Base-by-base conservation (phyloP, 768 basidiomycete species). In the Hypsizygus marmoreus region DNA sequence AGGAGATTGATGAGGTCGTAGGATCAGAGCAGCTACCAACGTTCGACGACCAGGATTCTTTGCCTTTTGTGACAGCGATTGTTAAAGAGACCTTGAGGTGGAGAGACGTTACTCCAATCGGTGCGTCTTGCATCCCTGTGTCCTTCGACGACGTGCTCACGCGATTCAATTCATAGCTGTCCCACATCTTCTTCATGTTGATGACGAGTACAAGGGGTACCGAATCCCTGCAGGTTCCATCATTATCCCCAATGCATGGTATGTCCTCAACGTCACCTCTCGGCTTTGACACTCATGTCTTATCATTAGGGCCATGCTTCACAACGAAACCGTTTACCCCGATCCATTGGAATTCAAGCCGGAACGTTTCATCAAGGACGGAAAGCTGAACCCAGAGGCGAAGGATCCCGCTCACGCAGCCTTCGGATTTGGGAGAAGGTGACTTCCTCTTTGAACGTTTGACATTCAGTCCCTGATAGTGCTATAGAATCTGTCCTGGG, bases 181-280 rank as follows among this genome's bases (percentile, higher is more conserved):
- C 10, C 60, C 64, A 0, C 64, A 61, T 20, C 48, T 56, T 13
- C 55, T 54, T 2, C 50, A 55, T 5, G 40, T 31, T 0, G 61
- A 64, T 6, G 61, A 63, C 17, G 49, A 54, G 13, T 64, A 60
- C 16, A 49, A 63, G 10, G 66, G 60, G 1, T 63, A 61, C 41
- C 47, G 55, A 25, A 67, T 72, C 32, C 70, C 68, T 2, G 61
- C 64, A 46, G 70, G 69, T 46, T 46, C 72, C 4, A 28, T 68
- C 2, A 51, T 72, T 13, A 28, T 69, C 20, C 51, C 59, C 23
- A 73, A 73, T 22, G 53, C 60, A 16, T 73, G 69, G 72, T 66
- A 44, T 2, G 51, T 50, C 24, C 29, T n/a, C n/a, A n/a, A n/a
- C n/a, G n/a, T n/a, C n/a, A 16, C 51, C 67, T 1, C 69, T 68